Base-by-base conservation (phyloP, 2,329 filamentous ascomycete species). In the Alternaria sp. region DNA sequence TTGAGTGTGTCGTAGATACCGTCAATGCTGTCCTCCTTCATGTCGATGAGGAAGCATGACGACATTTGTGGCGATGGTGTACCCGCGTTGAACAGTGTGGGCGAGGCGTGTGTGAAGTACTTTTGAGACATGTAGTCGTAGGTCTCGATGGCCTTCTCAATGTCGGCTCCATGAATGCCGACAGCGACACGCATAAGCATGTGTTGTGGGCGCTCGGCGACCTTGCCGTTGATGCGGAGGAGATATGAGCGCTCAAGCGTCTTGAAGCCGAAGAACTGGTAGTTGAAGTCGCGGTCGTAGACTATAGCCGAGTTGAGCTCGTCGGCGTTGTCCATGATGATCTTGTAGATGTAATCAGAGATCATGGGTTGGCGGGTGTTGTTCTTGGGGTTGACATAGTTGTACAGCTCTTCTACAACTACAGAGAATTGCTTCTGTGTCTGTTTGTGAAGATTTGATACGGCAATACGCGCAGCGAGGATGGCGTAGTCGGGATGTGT, bases 221-320 rank as follows among this genome's bases (percentile, higher is more conserved):
- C 93, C 84, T 97, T 97, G 80, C 93, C 94, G 75, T 97, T 88
- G 70, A 98, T 91, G 79, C 96, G 94, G 72, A 99, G 90, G 56
- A 99, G 90, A 79, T 99, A 99, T 77, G 96, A 99, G 65, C 96
- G 91, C 86, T 99, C 96, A 43, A 99, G 86, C 8, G 96, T 99
- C 89, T 99, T 99, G 90, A 99, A 99, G 69, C 96, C 96, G 77
- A 99, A 99, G 85, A 97, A 99, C 85, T 99, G 96, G 86, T 99
- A 99, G 88, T 98, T 97, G 88, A 99, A 99, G 81, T 99, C 96
- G 73, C 96, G 92, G 84, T 99, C 96, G 77, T 98, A 99, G 75
- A 99, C 95, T 80, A 99, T 98, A 76, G 96, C 96, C 46, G 95
- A 98, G 86, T 99, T 97, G 61, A 99, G 88, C 83, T 99, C 96